Evolutionary conservation across 345 rosid genomes (phyloP).

Genomic region (Stellera chamaejasme): DNA sequence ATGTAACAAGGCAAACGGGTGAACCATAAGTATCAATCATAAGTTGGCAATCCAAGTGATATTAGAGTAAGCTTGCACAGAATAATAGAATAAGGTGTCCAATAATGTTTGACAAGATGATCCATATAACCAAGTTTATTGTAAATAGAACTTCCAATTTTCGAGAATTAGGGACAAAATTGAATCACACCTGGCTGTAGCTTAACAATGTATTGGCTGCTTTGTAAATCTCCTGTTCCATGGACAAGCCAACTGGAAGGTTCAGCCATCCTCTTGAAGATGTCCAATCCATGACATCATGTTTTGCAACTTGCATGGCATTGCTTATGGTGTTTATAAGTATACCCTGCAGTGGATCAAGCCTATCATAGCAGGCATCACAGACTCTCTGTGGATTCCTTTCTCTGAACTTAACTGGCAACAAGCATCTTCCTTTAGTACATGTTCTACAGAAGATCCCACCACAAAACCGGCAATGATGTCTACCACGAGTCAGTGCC

Average conservation of each 20-base stretch:
- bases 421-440: constrained; percentile 72
- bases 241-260: constrained; percentile 80
- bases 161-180: background rate
- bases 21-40: too few relatives aligned
- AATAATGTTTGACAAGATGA: too few relatives aligned
- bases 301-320: constrained; percentile 87
- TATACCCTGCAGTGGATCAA: constrained; percentile 83
- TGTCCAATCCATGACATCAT: constrained; percentile 94
- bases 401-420: constrained; percentile 79
- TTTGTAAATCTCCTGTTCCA: constrained; percentile 96
- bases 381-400: constrained; percentile 94
- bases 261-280: constrained; percentile 90
- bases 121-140: background rate
- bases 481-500: constrained; percentile 81
- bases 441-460: constrained; percentile 83
- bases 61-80: too few relatives aligned
- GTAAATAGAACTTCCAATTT: background rate
- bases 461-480: constrained; percentile 97
- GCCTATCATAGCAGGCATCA: constrained; percentile 89
- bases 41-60: too few relatives aligned
- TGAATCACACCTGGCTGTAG: constrained; percentile 52
- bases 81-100: too few relatives aligned
- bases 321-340: constrained; percentile 80
- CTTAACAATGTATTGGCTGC: constrained; percentile 75
- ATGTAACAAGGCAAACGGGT: too few relatives aligned